These are phyloP conservation scores for Mycosphaerella sp. DNA, from an alignment of 2,329 filamentous ascomycete genomes.

Conservation along the genomic window DNA sequence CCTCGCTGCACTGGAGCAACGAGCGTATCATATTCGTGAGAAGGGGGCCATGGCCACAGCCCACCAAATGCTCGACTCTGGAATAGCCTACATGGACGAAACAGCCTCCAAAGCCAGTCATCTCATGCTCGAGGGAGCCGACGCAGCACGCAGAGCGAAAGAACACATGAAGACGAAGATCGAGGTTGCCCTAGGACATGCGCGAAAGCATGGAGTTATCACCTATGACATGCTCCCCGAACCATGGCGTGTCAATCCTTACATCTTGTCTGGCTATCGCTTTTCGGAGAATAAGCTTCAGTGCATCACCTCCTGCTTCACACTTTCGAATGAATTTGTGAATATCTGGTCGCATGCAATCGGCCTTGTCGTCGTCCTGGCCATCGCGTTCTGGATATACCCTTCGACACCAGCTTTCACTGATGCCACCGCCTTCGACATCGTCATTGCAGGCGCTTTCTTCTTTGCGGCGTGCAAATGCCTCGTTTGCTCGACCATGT, in stretches of 20 bases:
- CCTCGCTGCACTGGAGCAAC: conserved; percentile 75
- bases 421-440: conserved; percentile 77
- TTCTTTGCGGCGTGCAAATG: conserved; percentile 96
- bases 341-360: conserved; percentile 98
- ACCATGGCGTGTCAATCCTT: conserved; percentile 91
- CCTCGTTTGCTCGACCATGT: conserved; percentile 87
- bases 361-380: conserved; percentile 78
- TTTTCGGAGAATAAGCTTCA: conserved; percentile 89
- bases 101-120: conserved; percentile 67
- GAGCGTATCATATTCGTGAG: conserved; percentile 72
- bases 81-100: conserved; percentile 73
- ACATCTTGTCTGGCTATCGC: conserved; percentile 86
- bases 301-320: conserved; percentile 71
- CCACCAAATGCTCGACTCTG: conserved; percentile 67
- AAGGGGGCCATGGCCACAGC: conserved; percentile 69
- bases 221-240: conserved; percentile 83
- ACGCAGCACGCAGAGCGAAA: conserved; percentile 74
- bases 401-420: conserved; percentile 81
- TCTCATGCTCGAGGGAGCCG: conserved; percentile 74
- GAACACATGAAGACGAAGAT: conserved; percentile 55
- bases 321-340: conserved; percentile 84
- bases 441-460: conserved; percentile 87
- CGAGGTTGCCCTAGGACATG: conserved; percentile 76
- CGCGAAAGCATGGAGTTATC: conserved; percentile 75
- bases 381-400: conserved; percentile 94